Conservation (phyloP, 1,139 yeast species). For the Geotrichum candidum region DNA sequence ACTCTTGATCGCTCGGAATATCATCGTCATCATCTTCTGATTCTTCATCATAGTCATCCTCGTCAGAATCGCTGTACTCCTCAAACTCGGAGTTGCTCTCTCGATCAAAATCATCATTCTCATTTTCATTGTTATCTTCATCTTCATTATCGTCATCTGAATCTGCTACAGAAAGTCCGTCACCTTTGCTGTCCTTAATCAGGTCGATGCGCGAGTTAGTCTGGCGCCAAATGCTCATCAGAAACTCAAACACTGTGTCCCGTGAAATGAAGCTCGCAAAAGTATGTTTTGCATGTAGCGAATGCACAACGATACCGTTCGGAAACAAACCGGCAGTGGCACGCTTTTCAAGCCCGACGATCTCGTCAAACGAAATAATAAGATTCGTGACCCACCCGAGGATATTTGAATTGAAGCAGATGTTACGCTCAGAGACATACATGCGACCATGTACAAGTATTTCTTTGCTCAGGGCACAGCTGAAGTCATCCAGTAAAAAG, state of each 20-base stretch:
- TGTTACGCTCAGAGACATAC: slow-evolving; percentile 70
- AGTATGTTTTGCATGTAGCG: slow-evolving; percentile 54
- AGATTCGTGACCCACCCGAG: slow-evolving; percentile 89
- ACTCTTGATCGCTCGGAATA: slow-evolving; percentile 20
- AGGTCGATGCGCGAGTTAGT: slow-evolving; percentile 19
- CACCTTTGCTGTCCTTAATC: background rate
- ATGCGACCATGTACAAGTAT: slow-evolving; percentile 87
- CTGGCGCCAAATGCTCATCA: slow-evolving; percentile 41
- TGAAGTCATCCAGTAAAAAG: slow-evolving; percentile 71
- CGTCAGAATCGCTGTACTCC: slow-evolving; percentile 15
- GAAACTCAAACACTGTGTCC: slow-evolving; percentile 67
- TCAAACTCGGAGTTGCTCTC: slow-evolving; percentile 3
- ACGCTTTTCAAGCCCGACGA: slow-evolving; percentile 68
- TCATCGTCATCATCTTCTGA: slow-evolving; percentile 19
- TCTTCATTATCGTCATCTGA: slow-evolving; percentile 43
- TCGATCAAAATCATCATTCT: slow-evolving; percentile 22
- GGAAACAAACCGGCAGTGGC: slow-evolving; percentile 87
- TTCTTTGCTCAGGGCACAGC: slow-evolving; percentile 86
- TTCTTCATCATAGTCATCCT: slow-evolving; percentile 25
- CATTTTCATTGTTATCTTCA: slow-evolving; percentile 22
- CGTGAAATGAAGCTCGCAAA: slow-evolving; percentile 87
- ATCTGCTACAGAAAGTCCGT: slow-evolving; percentile 29
- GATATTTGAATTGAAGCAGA: slow-evolving; percentile 88
- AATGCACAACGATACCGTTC: slow-evolving; percentile 76
- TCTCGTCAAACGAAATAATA: slow-evolving; percentile 65